Conservation (phyloP, 208 protist genomes). For the Leishmania mexicana region DNA sequence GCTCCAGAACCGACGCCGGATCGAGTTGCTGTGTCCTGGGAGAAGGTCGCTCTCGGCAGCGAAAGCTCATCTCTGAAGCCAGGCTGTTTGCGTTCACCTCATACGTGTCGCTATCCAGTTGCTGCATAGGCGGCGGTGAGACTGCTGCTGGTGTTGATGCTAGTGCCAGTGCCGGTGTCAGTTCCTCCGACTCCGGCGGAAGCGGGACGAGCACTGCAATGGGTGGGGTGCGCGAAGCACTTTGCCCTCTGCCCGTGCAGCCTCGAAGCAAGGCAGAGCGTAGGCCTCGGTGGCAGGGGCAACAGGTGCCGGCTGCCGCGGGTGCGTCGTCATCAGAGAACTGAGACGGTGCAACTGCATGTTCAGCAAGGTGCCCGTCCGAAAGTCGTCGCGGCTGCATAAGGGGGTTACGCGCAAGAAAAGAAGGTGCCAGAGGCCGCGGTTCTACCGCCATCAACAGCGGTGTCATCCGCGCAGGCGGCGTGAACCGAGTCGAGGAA, state of each 20-base stretch:
- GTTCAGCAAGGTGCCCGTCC: not conserved
- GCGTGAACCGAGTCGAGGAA: not conserved
- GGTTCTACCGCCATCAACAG: not conserved
- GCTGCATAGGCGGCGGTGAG: not conserved
- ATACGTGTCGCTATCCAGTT: not conserved
- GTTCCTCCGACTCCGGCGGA: not conserved
- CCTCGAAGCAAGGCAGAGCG: not conserved
- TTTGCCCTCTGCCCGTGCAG: not conserved
- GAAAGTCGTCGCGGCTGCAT: not conserved
- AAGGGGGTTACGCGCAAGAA: not conserved
- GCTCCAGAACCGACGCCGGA: not conserved
- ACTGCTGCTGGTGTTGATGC: no score
- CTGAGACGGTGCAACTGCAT: not conserved
- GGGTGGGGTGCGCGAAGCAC: not conserved
- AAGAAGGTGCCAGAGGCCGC: not conserved
- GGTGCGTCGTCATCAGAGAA: not conserved
- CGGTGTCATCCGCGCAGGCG: not conserved
- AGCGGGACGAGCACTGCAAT: constrained; percentile 8
- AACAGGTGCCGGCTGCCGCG: not conserved
- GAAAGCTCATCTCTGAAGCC: not conserved
- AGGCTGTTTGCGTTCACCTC: constrained; percentile 1
- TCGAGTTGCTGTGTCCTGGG: not conserved
- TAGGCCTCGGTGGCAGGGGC: not conserved
- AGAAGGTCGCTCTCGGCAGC: not conserved
- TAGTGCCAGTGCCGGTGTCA: not conserved